phyloP scores from a whole-genome alignment of 192 early-diverging fungal genomes.

The Gorgonomyces haynaldii region DNA sequence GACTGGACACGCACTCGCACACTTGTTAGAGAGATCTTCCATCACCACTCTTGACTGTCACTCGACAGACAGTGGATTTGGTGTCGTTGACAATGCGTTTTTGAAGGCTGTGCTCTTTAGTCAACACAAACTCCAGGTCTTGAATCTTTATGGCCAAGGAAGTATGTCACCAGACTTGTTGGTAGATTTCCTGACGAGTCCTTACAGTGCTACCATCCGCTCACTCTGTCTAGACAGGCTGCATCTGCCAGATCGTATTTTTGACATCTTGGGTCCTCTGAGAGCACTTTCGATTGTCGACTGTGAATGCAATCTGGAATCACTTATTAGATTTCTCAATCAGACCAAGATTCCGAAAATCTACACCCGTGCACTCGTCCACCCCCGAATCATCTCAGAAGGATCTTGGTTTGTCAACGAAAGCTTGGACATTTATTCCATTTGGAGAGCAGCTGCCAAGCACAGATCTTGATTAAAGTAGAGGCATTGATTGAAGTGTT shows the following conservation, averaged over 20 bases:
- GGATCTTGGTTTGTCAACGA: slow-evolving; percentile 4
- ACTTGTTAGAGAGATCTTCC: slow-evolving; percentile 15
- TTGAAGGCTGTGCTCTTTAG: slow-evolving; percentile 9
- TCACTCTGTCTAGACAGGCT: not conserved
- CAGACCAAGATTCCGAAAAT: not conserved
- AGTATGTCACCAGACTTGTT: slow-evolving; percentile 6
- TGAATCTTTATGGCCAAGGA: slow-evolving; percentile 38
- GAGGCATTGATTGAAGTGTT: too few species aligned
- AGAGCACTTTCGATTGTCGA: not conserved
- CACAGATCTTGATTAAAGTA: too few species aligned
- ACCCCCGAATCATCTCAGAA: not conserved
- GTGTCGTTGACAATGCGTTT: slow-evolving; percentile 21
- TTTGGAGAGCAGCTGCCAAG: slow-evolving; percentile 1
- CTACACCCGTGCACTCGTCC: not conserved
- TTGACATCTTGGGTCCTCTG: not conserved
- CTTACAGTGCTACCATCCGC: not conserved
- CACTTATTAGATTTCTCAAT: not conserved
- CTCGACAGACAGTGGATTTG: slow-evolving; percentile 15
- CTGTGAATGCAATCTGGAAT: not conserved
- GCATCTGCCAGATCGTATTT: not conserved
- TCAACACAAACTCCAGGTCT: slow-evolving; percentile 12
- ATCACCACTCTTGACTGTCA: slow-evolving; percentile 32
- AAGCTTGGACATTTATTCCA: slow-evolving; percentile 1
- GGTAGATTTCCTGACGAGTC: not conserved
- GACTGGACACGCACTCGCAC: slow-evolving; percentile 13